These are phyloP conservation scores for Hypoxylon fuscum DNA, from an alignment of 495 filamentous ascomycete genomes.

Conservation along the genomic window DNA sequence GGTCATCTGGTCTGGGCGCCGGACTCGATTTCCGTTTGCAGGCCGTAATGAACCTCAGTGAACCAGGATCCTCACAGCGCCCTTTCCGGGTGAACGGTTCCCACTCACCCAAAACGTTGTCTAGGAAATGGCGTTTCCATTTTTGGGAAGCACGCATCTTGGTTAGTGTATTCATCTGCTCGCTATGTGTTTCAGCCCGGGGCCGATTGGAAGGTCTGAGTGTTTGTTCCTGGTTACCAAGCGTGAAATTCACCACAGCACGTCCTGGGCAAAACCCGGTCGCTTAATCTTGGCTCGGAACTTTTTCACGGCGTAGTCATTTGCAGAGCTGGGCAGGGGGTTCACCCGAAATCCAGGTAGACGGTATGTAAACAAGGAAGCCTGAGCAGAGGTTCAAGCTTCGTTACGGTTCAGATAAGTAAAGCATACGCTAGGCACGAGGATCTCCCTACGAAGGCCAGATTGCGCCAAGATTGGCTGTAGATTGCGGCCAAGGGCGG, in stretches of 20 bases:
- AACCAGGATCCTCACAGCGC: conserved; percentile 24
- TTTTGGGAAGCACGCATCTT: conserved; percentile 26
- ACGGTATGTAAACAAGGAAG: conserved; percentile 34
- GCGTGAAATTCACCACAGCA: conserved; percentile 29
- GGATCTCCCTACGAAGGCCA: conserved; percentile 28
- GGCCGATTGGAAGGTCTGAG: conserved; percentile 19
- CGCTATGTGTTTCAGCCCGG: conserved; percentile 23
- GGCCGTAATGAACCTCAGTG: conserved; percentile 33
- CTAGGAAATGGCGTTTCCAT: conserved; percentile 27
- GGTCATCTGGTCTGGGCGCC: conserved; percentile 39
- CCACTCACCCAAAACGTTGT: conserved; percentile 31
- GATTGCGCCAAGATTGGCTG: conserved; percentile 29
- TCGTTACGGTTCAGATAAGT: conserved; percentile 30
- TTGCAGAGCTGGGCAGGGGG: conserved; percentile 14
- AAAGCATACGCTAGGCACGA: conserved; percentile 29
- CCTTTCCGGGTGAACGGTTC: conserved; percentile 37
- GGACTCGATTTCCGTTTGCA: conserved; percentile 43
- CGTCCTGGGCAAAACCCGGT: conserved; percentile 22
- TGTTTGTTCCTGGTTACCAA: conserved; percentile 25
- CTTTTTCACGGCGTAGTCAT: conserved; percentile 29
- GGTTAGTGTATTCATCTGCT: conserved; percentile 22
- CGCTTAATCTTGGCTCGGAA: conserved; percentile 20
- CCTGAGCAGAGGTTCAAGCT: conserved; percentile 24
- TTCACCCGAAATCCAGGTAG: conserved; percentile 34
- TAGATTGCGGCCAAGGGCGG: conserved; percentile 31